A percentile compares a stretch with the other conserved stretches of the same genome.
These are phyloP conservation scores for Hygrocybe coccinea DNA, from an alignment of 768 basidiomycete species.

Conservation along the genomic window DNA sequence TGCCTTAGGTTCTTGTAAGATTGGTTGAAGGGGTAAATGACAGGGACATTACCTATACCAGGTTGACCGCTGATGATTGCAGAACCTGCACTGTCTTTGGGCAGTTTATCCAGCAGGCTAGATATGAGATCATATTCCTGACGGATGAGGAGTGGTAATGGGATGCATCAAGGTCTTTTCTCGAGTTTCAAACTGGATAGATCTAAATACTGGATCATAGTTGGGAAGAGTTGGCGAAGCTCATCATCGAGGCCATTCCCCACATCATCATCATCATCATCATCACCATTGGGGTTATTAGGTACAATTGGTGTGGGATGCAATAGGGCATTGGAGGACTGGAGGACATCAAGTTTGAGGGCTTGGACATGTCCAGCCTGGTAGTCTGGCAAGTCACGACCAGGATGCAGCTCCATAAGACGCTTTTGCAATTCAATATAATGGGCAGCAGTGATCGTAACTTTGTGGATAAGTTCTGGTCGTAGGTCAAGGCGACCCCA, in stretches of 20 bases:
- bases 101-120: background rate
- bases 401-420: background rate
- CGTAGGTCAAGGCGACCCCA: background rate
- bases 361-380: background rate
- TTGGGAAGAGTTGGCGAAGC: background rate
- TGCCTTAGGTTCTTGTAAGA: background rate
- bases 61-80: constrained; percentile 5
- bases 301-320: no score
- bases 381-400: background rate
- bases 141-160: background rate
- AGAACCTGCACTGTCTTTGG: background rate
- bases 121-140: background rate
- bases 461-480: background rate
- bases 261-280: background rate
- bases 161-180: background rate
- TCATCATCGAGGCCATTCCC: background rate
- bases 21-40: background rate
- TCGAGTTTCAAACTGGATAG: background rate
- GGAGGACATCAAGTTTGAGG: background rate
- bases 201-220: background rate
- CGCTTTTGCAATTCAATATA: constrained; percentile 1
- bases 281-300: background rate
- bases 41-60: background rate
- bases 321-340: background rate
- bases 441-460: background rate